Evolutionary conservation across 108 stramenopile species (phyloP), one percentile per base, ranked within the genome.

Genomic region (Pseudonitzschia pungens): DNA sequence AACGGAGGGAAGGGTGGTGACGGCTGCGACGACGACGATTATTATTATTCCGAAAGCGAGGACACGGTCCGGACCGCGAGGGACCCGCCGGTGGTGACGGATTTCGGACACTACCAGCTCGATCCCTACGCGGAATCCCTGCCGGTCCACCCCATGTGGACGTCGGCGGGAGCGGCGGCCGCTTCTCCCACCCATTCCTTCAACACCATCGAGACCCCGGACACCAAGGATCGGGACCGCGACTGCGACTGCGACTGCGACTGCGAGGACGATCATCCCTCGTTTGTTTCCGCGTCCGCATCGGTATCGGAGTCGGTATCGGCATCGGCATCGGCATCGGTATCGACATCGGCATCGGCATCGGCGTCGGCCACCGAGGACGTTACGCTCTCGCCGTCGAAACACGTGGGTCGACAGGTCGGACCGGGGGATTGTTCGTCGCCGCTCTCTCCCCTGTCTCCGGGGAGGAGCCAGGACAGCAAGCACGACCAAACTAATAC

Each of bases 81-180:
- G 36, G 36, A 36, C 6, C 36, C 36, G 6, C 36, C 36, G 36
- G 4, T 36, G 36, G 50, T 51, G 7, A 71, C 55, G 4, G 36
- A 24, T 24, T 4, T 22, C 50, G 24, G 29, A 4, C 26, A 6
- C 2, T 57, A 51, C 65, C 32, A 62, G 18, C 24, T 68, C 50
- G 63, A 68, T 45, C 18, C 57, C 28, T 29, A 71, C 66, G 64
- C 62, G 21, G 27, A 76, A n/a, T 44, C 75, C 41, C 64, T 77
- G 59, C 92, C 92, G 26, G 81, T 93, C 28, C 90, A 93, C 69
- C 62, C 84, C 1, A 88, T 93, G 90, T 91, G 92, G 89, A 86
- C 86, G 32, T 81, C 81, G 43, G 72, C 86, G 5, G 63, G 80
- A 22, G 77, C 83, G 16, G 54, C 45, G 45, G 85, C 80, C 15